A percentile compares a stretch with the other conserved stretches of the same genome.
Evolutionary conservation across 768 basidiomycete genomes (phyloP).

Genomic region (Gyrodon lividus): DNA sequence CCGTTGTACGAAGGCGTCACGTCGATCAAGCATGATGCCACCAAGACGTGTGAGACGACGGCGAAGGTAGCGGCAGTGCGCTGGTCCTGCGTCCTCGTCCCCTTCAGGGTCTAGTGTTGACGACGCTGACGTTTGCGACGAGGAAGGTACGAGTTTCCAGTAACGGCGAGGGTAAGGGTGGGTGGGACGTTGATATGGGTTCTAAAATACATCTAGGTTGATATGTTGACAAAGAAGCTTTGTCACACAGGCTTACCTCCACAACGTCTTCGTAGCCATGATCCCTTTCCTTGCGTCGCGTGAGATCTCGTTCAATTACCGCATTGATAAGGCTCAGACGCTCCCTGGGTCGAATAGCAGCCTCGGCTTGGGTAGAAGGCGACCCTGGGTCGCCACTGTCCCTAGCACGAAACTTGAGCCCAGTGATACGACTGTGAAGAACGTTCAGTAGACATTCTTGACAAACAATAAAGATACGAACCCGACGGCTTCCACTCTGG

Average conservation of each 20-base stretch:
- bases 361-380: constrained; percentile 42
- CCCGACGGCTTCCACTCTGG: constrained; percentile 35
- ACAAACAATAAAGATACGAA: constrained; percentile 6
- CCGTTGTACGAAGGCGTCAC: constrained; percentile 34
- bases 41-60: constrained; percentile 83
- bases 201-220: constrained; percentile 39
- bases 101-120: constrained; percentile 23
- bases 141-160: constrained; percentile 59
- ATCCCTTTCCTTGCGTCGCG: constrained; percentile 69
- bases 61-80: constrained; percentile 46
- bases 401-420: constrained; percentile 53
- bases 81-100: constrained; percentile 23
- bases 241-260: constrained; percentile 52
- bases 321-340: constrained; percentile 54
- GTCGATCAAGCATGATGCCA: constrained; percentile 72
- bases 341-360: constrained; percentile 62
- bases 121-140: constrained; percentile 33
- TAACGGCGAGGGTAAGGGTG: constrained; percentile 58
- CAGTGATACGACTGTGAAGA: constrained; percentile 42
- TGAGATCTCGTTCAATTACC: constrained; percentile 59
- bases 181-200: constrained; percentile 66
- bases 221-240: neutral
- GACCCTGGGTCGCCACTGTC: constrained; percentile 42
- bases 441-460: neutral
- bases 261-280: constrained; percentile 84